These are phyloP conservation scores for Fraxinus sp. DNA, from an alignment of 305 asterid genomes.

Conservation along the genomic window DNA sequence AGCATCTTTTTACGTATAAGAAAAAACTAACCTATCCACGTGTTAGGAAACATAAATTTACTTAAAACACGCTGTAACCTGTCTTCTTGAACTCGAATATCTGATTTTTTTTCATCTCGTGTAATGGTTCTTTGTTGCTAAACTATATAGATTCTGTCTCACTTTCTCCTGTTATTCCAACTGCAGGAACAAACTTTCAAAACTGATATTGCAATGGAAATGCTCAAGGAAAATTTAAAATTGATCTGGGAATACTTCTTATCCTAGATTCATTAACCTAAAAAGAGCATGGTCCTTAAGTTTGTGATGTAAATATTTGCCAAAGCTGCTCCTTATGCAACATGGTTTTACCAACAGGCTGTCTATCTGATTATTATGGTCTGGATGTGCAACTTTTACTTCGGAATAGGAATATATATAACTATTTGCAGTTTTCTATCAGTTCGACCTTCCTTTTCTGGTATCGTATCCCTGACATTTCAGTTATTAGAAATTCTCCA, in stretches of 20 bases:
- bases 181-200: conserved; percentile 37
- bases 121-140: neutral
- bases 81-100: neutral
- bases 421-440: neutral
- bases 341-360: neutral
- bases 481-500: neutral
- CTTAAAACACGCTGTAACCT: neutral
- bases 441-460: neutral
- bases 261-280: conserved; percentile 20
- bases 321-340: neutral
- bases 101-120: neutral
- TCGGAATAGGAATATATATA: neutral
- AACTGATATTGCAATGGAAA: conserved; percentile 25
- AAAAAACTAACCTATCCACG: neutral
- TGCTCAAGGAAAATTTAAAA: conserved; percentile 39
- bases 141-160: neutral
- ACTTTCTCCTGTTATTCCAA: neutral
- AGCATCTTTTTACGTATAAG: neutral
- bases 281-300: neutral
- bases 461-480: no score
- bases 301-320: neutral
- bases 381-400: neutral
- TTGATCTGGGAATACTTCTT: conserved; percentile 44
- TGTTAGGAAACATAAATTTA: neutral
- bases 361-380: neutral